Evolutionary conservation across 805 yeast species (phyloP).

Genomic region (Ogataea paraovalis): DNA sequence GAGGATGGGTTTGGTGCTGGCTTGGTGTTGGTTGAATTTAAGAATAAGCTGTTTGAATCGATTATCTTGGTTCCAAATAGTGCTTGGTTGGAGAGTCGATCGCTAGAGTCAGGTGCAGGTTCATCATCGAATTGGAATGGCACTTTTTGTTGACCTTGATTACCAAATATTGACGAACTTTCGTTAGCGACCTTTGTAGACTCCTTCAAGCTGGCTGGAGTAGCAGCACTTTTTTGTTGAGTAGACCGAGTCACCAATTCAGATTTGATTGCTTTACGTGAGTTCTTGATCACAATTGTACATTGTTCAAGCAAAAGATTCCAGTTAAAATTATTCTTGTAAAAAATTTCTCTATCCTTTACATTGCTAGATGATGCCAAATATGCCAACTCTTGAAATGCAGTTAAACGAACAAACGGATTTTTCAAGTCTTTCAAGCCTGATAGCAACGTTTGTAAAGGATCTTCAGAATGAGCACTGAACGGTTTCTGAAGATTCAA

Average conservation of each 20-base stretch:
- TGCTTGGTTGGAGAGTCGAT: not conserved
- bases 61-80: not conserved
- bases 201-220: too few relatives aligned
- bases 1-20: slow-evolving; percentile 1
- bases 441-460: slow-evolving; percentile 56
- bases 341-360: slow-evolving; percentile 50
- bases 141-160: slow-evolving; percentile 17
- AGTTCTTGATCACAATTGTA: slow-evolving; percentile 45
- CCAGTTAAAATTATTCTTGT: slow-evolving; percentile 48
- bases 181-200: too few relatives aligned
- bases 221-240: not conserved
- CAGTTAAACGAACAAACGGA: slow-evolving; percentile 53
- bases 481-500: slow-evolving; percentile 62
- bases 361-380: slow-evolving; percentile 48
- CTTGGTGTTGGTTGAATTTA: slow-evolving; percentile 2
- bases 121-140: slow-evolving; percentile 15
- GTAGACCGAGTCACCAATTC: slow-evolving; percentile 15
- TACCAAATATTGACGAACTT: slow-evolving; percentile 23
- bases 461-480: slow-evolving; percentile 54
- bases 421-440: slow-evolving; percentile 53
- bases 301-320: slow-evolving; percentile 58
- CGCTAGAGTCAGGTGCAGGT: not conserved
- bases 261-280: slow-evolving; percentile 22
- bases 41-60: slow-evolving; percentile 10
- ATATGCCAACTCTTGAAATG: slow-evolving; percentile 72